Percentiles rank a stretch among this genome's conserved stretches.
phyloP scores from a whole-genome alignment of 73 alveolate genomes.

The Blepharisma stoltei region DNA sequence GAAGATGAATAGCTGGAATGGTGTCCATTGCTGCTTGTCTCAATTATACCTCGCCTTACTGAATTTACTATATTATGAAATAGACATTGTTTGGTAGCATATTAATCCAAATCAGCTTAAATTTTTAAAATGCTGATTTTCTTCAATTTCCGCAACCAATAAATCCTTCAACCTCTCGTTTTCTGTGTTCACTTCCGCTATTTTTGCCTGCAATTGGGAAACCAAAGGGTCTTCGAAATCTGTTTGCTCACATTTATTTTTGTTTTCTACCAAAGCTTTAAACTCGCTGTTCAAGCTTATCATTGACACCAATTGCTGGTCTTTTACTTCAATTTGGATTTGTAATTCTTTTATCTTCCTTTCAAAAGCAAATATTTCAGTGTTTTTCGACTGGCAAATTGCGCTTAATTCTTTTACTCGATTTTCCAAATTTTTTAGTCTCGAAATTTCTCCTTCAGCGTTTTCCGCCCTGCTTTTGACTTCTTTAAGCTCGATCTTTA shows the following conservation, averaged over 20 bases:
- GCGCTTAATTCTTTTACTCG: constrained; percentile 24
- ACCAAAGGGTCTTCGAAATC: background rate
- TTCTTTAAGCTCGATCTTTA: background rate
- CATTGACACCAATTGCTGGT: constrained; percentile 14
- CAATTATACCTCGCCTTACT: no score
- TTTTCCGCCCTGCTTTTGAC: background rate
- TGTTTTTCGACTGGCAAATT: constrained; percentile 28
- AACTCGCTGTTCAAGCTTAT: background rate
- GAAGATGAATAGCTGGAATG: no score
- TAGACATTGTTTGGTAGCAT: no score
- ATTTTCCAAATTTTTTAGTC: background rate
- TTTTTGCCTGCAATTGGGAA: background rate
- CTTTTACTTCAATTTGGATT: background rate
- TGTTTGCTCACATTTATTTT: background rate
- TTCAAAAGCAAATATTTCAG: constrained; percentile 20
- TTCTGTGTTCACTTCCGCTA: background rate
- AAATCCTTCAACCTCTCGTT: background rate
- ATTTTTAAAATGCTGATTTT: background rate
- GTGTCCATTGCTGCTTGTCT: no score
- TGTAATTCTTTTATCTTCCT: background rate
- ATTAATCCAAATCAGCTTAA: no score
- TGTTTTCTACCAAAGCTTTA: constrained; percentile 2
- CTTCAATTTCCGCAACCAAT: background rate
- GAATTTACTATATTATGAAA: no score
- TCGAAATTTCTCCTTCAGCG: background rate